Conservation (phyloP, 148 eudicot genomes). For the Cornus florida region DNA sequence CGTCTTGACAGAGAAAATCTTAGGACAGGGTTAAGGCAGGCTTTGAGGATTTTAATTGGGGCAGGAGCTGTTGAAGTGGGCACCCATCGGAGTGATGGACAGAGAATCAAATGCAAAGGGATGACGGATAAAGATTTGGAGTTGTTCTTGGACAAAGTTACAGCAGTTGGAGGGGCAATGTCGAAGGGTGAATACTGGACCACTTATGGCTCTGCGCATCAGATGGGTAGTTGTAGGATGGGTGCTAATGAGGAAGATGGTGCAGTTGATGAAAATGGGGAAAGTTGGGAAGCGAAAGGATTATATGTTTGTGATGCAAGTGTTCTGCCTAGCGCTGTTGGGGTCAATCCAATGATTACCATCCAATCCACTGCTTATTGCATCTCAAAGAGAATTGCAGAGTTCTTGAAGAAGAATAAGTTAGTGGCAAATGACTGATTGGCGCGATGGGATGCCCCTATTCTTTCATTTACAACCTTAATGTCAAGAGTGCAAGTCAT, state of each 20-base stretch:
- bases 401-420: conserved; percentile 31
- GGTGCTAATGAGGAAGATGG: conserved; percentile 60
- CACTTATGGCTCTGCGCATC: conserved; percentile 74
- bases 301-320: conserved; percentile 85
- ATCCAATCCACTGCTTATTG: conserved; percentile 83
- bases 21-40: conserved; percentile 53
- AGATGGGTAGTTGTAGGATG: conserved; percentile 93
- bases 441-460: too few relatives aligned
- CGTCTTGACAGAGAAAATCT: conserved; percentile 58
- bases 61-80: conserved; percentile 96
- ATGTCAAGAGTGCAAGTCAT: too few relatives aligned
- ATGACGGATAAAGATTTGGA: conserved; percentile 55
- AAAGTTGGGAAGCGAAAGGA: conserved; percentile 86
- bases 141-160: conserved; percentile 68
- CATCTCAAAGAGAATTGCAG: conserved; percentile 55
- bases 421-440: neutral
- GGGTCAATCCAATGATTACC: conserved; percentile 94
- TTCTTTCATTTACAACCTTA: too few relatives aligned
- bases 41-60: conserved; percentile 60
- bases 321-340: conserved; percentile 77
- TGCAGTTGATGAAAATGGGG: conserved; percentile 83
- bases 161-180: conserved; percentile 55
- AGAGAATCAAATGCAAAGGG: conserved; percentile 59
- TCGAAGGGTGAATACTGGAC: conserved; percentile 61
- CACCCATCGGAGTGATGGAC: conserved; percentile 84